phyloP scores from a whole-genome alignment of 2,329 filamentous ascomycete genomes.

The Akanthomyces muscarius region DNA sequence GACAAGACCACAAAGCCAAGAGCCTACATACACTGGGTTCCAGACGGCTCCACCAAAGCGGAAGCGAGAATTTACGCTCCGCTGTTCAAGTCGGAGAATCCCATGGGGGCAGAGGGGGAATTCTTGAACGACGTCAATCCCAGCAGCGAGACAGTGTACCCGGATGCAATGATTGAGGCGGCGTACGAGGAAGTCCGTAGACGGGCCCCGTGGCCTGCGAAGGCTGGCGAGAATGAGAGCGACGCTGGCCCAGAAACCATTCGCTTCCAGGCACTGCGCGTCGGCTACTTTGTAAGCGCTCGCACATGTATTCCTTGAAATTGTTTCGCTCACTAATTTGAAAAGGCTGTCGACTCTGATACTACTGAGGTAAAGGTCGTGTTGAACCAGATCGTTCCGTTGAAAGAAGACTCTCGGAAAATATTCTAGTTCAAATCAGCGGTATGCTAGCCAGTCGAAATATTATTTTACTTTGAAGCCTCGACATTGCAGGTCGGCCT shows the following conservation, averaged over 20 bases:
- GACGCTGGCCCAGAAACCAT: slow-evolving; percentile 67
- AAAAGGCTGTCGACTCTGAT: slow-evolving; percentile 68
- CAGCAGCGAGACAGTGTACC: slow-evolving; percentile 72
- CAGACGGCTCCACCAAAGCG: slow-evolving; percentile 62
- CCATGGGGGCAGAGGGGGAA: slow-evolving; percentile 69
- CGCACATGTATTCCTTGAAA: slow-evolving; percentile 14
- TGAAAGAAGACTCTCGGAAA: slow-evolving; percentile 70
- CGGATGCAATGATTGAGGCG: slow-evolving; percentile 72
- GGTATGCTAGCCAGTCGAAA: too few species aligned
- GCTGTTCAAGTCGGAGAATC: slow-evolving; percentile 83
- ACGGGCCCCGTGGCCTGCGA: slow-evolving; percentile 77
- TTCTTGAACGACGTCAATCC: slow-evolving; percentile 83
- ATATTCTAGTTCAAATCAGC: too few species aligned
- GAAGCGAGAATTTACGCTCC: slow-evolving; percentile 76
- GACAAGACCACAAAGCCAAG: slow-evolving; percentile 71
- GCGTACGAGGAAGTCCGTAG: slow-evolving; percentile 73
- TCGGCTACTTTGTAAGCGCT: slow-evolving; percentile 69
- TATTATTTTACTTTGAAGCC: too few species aligned
- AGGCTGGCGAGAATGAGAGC: slow-evolving; percentile 64
- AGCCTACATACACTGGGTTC: slow-evolving; percentile 88
- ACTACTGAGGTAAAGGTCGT: slow-evolving; percentile 64
- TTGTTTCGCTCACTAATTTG: slow-evolving; percentile 17
- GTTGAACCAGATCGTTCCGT: slow-evolving; percentile 79
- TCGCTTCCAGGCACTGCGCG: slow-evolving; percentile 85
- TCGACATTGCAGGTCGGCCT: too few species aligned